Base-by-base conservation (phyloP, 2,329 filamentous ascomycete species). In the Penicillium sumatraense region DNA sequence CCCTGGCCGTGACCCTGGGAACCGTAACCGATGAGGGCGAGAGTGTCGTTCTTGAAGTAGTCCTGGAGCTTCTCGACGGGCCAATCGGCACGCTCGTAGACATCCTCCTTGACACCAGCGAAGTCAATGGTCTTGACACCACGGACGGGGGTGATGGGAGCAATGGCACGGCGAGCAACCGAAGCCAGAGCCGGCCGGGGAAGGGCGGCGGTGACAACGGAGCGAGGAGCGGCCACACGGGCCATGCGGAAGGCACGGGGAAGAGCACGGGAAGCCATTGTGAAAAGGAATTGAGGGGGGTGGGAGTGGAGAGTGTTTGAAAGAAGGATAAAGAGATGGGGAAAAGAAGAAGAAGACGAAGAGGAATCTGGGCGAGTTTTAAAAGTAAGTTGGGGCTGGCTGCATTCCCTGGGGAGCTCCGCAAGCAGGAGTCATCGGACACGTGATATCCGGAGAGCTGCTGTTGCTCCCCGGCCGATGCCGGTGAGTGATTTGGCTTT, bases 21-120 rank as follows among this genome's bases (percentile, higher is more conserved):
- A 72, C 88, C 95, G 82, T 99, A 99, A 78, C 95, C 95, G 80
- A 99, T 99, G 75, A 99, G 89, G 75, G 95, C 95, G 71, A 99
- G 91, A 68, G 93, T 98, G 81, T 99, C 95, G 82, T 99, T 87
- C 87, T 98, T 98, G 90, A 99, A 99, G 89, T 93, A 99, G 65
- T 98, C 91, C 90, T 96, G 83, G 76, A 99, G 91, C 89, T 96
- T 98, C 85, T 97, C 93, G 78, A 89, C 87, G 68, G 95, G 95
- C 95, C 95, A 99, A 84, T 99, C 95, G 76, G 86, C 90, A 82
- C 95, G 93, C 87, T 99, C 95, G 77, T 90, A 97, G 76, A 99
- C 95, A 67, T 88, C 86, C 86, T 99, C 95, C 83, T 96, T 93
- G 75, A 85, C 84, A 72, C 92, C 95, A 67, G 95, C 95, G 79